A percentile compares a stretch with the other conserved stretches of the same genome.
These are phyloP conservation scores for Rhizomucor pusillus DNA, from an alignment of 371 early-diverging fungal genomes.

Conservation along the genomic window DNA sequence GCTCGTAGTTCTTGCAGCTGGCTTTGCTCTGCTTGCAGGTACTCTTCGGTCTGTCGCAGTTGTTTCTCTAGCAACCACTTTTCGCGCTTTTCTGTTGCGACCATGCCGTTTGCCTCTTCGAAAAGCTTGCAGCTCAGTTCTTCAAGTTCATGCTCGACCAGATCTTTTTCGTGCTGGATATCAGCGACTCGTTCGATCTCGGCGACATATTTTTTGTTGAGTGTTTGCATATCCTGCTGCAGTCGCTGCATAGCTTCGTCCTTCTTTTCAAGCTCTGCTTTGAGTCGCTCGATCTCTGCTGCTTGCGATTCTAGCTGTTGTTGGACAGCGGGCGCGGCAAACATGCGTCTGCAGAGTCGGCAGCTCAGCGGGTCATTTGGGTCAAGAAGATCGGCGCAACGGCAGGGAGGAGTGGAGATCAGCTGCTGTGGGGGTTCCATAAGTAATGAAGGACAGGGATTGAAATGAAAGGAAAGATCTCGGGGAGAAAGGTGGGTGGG, in stretches of 20 bases:
- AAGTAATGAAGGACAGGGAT: constrained; percentile 1
- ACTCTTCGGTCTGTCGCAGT: constrained; percentile 55
- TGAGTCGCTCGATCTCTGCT: constrained; percentile 13
- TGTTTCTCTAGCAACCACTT: constrained; percentile 52
- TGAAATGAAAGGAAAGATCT: constrained; percentile 2
- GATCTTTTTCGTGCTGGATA: constrained; percentile 66
- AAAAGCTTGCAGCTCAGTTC: constrained; percentile 74
- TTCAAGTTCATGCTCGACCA: constrained; percentile 77
- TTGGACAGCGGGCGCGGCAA: background rate
- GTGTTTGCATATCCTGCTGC: constrained; percentile 54
- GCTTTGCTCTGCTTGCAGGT: constrained; percentile 61
- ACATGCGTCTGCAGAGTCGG: constrained; percentile 20
- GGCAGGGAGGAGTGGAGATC: background rate
- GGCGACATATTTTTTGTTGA: constrained; percentile 74
- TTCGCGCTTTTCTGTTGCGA: constrained; percentile 71
- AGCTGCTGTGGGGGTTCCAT: background rate
- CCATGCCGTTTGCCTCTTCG: constrained; percentile 81
- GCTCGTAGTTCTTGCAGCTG: constrained; percentile 74
- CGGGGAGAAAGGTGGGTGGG: background rate
- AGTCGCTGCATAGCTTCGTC: constrained; percentile 23
- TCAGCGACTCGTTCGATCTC: constrained; percentile 69
- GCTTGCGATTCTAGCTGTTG: constrained; percentile 7
- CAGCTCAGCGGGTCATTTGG: constrained; percentile 2
- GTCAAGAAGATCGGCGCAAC: constrained; percentile 4
- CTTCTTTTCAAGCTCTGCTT: constrained; percentile 6